Evolutionary conservation across 176 grass and related monocot genomes (phyloP).

Genomic region (Cocos nucifera): DNA sequence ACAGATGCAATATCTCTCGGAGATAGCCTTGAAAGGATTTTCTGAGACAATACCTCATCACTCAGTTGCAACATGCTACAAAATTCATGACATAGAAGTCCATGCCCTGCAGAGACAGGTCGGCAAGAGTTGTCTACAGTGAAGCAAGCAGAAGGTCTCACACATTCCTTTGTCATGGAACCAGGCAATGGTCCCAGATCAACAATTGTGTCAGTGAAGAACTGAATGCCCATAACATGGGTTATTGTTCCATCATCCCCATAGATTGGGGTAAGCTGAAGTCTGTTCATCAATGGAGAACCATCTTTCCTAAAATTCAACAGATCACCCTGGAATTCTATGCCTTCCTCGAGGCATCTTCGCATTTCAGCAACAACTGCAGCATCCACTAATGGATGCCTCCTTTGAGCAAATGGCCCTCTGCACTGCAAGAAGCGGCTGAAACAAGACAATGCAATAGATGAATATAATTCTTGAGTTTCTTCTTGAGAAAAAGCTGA

Average conservation of each 20-base stretch:
- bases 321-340: conserved; percentile 69
- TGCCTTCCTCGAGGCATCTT: conserved; percentile 54
- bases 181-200: conserved; percentile 67
- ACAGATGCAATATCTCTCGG: conserved; percentile 18
- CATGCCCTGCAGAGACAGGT: conserved; percentile 23
- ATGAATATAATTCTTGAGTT: no score
- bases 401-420: conserved; percentile 79
- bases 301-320: conserved; percentile 91
- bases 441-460: conserved; percentile 22
- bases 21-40: conserved; percentile 13
- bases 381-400: conserved; percentile 69
- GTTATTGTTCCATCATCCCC: conserved; percentile 75
- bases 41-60: conserved; percentile 14
- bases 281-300: conserved; percentile 69
- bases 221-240: conserved; percentile 83
- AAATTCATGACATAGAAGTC: conserved; percentile 11
- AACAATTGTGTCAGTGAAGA: conserved; percentile 62
- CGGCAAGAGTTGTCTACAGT: conserved; percentile 30
- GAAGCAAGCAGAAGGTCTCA: conserved; percentile 31
- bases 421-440: conserved; percentile 83
- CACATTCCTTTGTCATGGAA: conserved; percentile 37
- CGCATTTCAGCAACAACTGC: conserved; percentile 51
- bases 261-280: conserved; percentile 77
- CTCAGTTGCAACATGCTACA: conserved; percentile 10
- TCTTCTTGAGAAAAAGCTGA: no score